Conservation (phyloP, 2,329 filamentous ascomycete species). For the Claviceps pazoutovae region DNA sequence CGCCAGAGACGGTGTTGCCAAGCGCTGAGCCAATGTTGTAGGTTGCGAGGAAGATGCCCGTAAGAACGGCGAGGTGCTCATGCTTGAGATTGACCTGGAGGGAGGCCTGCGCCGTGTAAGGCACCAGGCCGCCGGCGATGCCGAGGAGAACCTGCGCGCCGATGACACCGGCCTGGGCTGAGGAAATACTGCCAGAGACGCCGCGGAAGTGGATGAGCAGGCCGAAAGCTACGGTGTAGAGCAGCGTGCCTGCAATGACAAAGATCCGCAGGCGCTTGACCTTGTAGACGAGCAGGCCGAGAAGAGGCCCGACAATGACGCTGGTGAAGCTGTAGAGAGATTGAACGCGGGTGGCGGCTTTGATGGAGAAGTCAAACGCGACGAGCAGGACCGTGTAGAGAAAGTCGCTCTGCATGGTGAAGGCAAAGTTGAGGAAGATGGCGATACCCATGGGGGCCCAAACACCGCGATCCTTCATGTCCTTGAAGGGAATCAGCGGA, state of each 20-base stretch:
- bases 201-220: slow-evolving; percentile 44
- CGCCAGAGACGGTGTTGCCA: slow-evolving; percentile 42
- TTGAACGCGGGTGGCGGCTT: slow-evolving; percentile 33
- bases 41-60: slow-evolving; percentile 42
- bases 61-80: slow-evolving; percentile 39
- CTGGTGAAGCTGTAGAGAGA: slow-evolving; percentile 36
- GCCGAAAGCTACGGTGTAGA: slow-evolving; percentile 39
- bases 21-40: slow-evolving; percentile 44
- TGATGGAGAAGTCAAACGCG: slow-evolving; percentile 33
- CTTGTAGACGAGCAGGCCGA: slow-evolving; percentile 33
- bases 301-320: slow-evolving; percentile 31
- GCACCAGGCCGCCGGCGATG: slow-evolving; percentile 42
- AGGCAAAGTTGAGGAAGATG: slow-evolving; percentile 27
- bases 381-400: slow-evolving; percentile 39
- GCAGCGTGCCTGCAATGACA: slow-evolving; percentile 35
- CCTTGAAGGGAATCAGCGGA: slow-evolving; percentile 40
- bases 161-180: slow-evolving; percentile 37
- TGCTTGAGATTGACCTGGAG: slow-evolving; percentile 43
- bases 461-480: slow-evolving; percentile 36
- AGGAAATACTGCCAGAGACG: slow-evolving; percentile 25
- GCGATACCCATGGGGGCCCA: slow-evolving; percentile 31
- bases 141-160: slow-evolving; percentile 48
- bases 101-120: slow-evolving; percentile 43
- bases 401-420: slow-evolving; percentile 34
- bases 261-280: slow-evolving; percentile 40